Base-by-base conservation (phyloP, 1,284 basidiomycete species). In the Chalciporus sp. region DNA sequence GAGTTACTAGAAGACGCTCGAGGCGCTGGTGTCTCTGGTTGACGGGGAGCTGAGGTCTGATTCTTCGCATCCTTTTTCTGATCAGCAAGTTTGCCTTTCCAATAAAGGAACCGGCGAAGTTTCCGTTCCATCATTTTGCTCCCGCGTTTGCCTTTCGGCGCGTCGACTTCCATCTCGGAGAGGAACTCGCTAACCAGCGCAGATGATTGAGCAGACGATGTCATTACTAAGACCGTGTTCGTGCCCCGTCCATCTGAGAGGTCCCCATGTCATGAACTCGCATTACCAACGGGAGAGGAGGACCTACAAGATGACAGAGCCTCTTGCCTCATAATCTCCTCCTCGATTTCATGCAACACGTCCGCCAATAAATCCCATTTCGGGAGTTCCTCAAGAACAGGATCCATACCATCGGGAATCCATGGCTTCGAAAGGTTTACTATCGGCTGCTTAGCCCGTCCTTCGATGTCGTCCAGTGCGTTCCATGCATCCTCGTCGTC, bases 341-440 rank as follows among this genome's bases (percentile, higher is more conserved):
- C 87, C 71, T 99, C 97, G 6, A 95, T 90, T 74, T 99, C 97
- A 58, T 94, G 82, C 46, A 99, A 69, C 0, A 97, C 83, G 12
- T 95, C 92, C 0, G 86, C 83, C 4, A 99, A 75, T 4, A 98
- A 72, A 49, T 81, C 82, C 96, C 97, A 99, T 68, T 99, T 99
- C 0, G 96, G 96, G 39, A 92, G 81, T 68, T 98, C 95, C 70
- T 99, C 96, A 17, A 99, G 77, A 0, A 95, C 84, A 0, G 93
- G 91, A 40, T 93, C 86, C 66, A 97, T 88, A 0, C 85, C 89
- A 9, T 84, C 78, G 0, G 94, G 91, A 10, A 95, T 64, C 86
- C 93, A 92, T 33, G 61, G 71, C 62, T 57, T 61, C 41, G 42
- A 61, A 45, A 40, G 43, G 49, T 50, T 68, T 63, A 26, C 42